Base-by-base conservation (phyloP, 169 alveolate genomes). In the Plasmodium yoelii region DNA sequence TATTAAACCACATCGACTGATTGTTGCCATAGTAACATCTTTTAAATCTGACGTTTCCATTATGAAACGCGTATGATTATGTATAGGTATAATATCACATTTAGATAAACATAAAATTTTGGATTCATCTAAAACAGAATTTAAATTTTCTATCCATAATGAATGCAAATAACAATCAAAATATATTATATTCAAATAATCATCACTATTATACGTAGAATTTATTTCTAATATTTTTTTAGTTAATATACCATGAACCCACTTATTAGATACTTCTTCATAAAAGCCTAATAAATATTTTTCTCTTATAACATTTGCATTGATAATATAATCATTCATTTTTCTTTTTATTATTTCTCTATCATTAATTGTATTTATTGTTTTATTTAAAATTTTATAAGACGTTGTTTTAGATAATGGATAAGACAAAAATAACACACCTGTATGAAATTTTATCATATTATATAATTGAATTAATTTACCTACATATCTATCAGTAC, bases 91-190 rank as follows among this genome's bases (percentile, higher is more conserved):
- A 49, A 99, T 94, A 91, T 98, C 99, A 26, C 99, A 99, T 65
- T 96, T 97, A 4, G 99, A 99, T 34, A 98, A 94, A 7, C 99
- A 98, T n/a, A 98, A 93, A 42, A 99, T 95, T 91, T 97, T 97
- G 92, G 98, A 98, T 93, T 99, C 99, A 89, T 99, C 99, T 65
- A 99, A 95, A 3, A 98, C 99, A 3, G 99, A 97, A 95, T 99
- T 99, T 70, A 99, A 95, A 70, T 97, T 98, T 92, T 99, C 99
- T 44, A 99, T 99, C 99, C 99, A 99, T 70, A 98, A 98, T 13
- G 99, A 99, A 82, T 98, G 99, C 1, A 99, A 98, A 86, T 99
- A 99, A 22, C 99, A 99, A 93, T 99, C 99, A 88, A 98, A 98
- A 63, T 98, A 97, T 63, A 99, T 98, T 98, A 99, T 98, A 87